Percentiles rank a stretch among this genome's conserved stretches.
These are phyloP conservation scores for Forsythia suspensa DNA, from an alignment of 257 asterid genomes.

Conservation along the genomic window DNA sequence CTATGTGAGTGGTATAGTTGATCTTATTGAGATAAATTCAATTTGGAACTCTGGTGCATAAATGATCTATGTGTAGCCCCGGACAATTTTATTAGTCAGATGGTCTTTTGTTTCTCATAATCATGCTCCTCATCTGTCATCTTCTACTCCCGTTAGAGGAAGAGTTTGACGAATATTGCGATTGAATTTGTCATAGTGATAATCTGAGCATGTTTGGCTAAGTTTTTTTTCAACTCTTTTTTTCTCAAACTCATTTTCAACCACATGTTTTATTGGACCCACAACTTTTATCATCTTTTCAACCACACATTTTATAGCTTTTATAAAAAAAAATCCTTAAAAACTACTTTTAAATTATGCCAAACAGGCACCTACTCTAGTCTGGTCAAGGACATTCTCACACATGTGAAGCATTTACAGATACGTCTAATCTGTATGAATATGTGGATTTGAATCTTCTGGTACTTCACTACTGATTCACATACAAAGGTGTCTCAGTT, in stretches of 20 bases:
- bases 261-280: too few species aligned
- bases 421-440: not conserved
- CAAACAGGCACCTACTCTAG: not conserved
- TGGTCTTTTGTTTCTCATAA: not conserved
- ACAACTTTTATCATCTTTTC: too few species aligned
- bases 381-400: not conserved
- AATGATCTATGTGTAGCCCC: too few species aligned
- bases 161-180: not conserved
- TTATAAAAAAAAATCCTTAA: too few species aligned
- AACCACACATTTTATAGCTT: too few species aligned
- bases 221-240: too few species aligned
- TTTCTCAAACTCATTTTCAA: too few species aligned
- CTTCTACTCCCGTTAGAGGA: not conserved
- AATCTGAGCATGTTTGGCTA: not conserved
- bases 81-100: too few species aligned
- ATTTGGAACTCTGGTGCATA: too few species aligned
- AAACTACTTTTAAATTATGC: too few species aligned
- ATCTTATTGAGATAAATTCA: not conserved
- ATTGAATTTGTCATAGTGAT: not conserved
- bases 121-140: not conserved
- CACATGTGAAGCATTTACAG: too few species aligned
- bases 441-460: not conserved
- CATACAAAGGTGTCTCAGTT: not conserved
- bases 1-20: not conserved
- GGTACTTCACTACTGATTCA: not conserved